Evolutionary conservation across 2,329 filamentous ascomycete species (phyloP), one percentile per base, ranked within the genome.

Genomic region (Exserohilum rostratum): DNA sequence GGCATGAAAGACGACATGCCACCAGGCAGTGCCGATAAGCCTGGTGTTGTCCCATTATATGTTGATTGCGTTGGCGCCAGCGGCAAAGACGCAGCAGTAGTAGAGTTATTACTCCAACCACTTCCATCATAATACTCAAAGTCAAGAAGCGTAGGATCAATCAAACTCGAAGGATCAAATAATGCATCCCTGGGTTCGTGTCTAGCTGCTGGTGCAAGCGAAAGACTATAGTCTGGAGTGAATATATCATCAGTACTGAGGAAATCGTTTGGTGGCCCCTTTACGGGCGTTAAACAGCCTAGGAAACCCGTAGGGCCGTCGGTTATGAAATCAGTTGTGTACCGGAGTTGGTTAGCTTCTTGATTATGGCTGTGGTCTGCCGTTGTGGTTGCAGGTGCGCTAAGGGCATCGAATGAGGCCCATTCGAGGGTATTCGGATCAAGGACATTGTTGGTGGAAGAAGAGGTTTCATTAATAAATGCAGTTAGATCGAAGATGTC

Each of bases 21-120:
- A 11, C 43, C 27, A 13, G 57, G 57, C 17, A 59, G 15, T 7
- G 53, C 53, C 11, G 49, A 57, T 6, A 59, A 18, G 6, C 53
- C 57, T 6, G 49, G 46, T 20, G 57, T 57, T 11, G 50, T 31
- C 6, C 37, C 29, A 29, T 39, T 22, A 20, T 46, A 18, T 5
- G 30, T 31, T 15, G 46, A 11, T 25, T 25, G 22, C 22, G 4
- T 4, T 7, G 22, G 22, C 22, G 22, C 4, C 22, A 25, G 4
- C 4, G 4, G 22, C 22, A 25, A 25, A 25, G 22, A 25, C 4
- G 22, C 4, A 4, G 22, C 22, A 25, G 22, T 7, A 25, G 22
- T 7, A 25, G 22, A 7, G 22, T n/a, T n/a, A n/a, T n/a, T 25
- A 25, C 22, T 25, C 52, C 47, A 55, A 3, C 4, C n/a, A 38